phyloP scores from a whole-genome alignment of 176 grass and related monocot genomes.

The Aegilops umbellulata region DNA sequence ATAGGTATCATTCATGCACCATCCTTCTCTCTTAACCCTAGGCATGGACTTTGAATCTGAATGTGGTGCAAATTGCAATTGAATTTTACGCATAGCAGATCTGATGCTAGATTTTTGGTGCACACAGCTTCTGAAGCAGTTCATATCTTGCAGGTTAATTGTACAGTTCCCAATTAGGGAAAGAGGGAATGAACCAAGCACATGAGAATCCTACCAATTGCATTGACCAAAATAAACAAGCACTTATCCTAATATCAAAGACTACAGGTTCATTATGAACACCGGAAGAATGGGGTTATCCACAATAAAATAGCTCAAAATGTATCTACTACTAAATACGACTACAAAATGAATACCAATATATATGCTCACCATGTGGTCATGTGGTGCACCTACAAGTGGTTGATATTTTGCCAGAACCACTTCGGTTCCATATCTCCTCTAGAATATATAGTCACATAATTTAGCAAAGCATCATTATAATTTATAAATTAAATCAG shows the following conservation, averaged over 20 bases:
- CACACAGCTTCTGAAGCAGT: slow-evolving; percentile 24
- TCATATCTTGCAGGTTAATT: background rate
- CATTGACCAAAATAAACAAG: slow-evolving; percentile 59
- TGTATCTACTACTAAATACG: slow-evolving; percentile 22
- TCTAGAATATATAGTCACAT: background rate
- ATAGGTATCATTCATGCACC: background rate
- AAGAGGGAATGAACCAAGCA: slow-evolving; percentile 59
- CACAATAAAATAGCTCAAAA: slow-evolving; percentile 22
- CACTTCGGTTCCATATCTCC: slow-evolving; percentile 10
- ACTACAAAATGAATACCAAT: slow-evolving; percentile 2
- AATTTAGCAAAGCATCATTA: background rate
- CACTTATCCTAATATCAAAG: slow-evolving; percentile 41
- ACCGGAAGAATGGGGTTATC: slow-evolving; percentile 9
- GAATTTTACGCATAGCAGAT: slow-evolving; percentile 27
- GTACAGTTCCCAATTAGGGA: slow-evolving; percentile 50
- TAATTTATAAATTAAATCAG: background rate
- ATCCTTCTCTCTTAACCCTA: slow-evolving; percentile 17
- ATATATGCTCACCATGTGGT: slow-evolving; percentile 26
- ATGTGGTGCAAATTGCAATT: slow-evolving; percentile 22
- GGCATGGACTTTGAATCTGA: slow-evolving; percentile 18
- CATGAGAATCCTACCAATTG: slow-evolving; percentile 45
- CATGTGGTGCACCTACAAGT: slow-evolving; percentile 28
- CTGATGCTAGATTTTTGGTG: slow-evolving; percentile 28
- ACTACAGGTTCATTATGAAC: slow-evolving; percentile 23
- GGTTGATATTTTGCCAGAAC: slow-evolving; percentile 19